Base-by-base conservation (phyloP, 257 asterid genomes). In the Euphrasia confusa region DNA sequence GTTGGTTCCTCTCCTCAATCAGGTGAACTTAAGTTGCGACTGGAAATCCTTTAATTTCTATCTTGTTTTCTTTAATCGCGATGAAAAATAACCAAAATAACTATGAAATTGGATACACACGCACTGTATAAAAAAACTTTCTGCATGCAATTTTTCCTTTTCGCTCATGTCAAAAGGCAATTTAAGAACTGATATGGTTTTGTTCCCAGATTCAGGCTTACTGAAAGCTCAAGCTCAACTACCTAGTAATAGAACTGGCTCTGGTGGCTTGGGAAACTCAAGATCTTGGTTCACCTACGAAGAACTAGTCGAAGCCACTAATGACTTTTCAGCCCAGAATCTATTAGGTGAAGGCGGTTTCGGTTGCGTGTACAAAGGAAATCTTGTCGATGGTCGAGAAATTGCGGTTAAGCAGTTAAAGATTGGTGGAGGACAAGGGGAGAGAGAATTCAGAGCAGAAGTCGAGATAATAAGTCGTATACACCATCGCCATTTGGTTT, bases 401-500 rank as follows among this genome's bases (percentile, higher is more conserved):
- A 86, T 93, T 10, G 99, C 99, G n/a, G 88, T 93, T 68, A 93
- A 93, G 83, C 90, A 80, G 72, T 75, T 93, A 54, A 79, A 88
- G 71, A 72, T 67, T 42, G 92, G 84, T 70, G 96, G 96, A 39
- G 80, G 92, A 11, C 96, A 93, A 68, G 96, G 97, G 57, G 99
- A 93, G 73, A 75, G 96, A 67, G 99, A 93, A 72, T 93, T 93
- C 73, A 80, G 83, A 84, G 80, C 99, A 10, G 99, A 93, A 82
- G 99, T 90, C 4, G 99, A 93, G 80, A 93, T 80, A 62, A 89
- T 93, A 58, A 76, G 95, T 52, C 96, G 99, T 42, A 66, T 93
- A 78, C 97, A 93, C 75, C 99, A 93, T 71, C 90, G 97, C 33
- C 97, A 93, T 82, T 79, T 93, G 85, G 99, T 93, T 65, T 82